Base-by-base conservation (phyloP, 306 rosid genomes). In the Comarum palustre region DNA sequence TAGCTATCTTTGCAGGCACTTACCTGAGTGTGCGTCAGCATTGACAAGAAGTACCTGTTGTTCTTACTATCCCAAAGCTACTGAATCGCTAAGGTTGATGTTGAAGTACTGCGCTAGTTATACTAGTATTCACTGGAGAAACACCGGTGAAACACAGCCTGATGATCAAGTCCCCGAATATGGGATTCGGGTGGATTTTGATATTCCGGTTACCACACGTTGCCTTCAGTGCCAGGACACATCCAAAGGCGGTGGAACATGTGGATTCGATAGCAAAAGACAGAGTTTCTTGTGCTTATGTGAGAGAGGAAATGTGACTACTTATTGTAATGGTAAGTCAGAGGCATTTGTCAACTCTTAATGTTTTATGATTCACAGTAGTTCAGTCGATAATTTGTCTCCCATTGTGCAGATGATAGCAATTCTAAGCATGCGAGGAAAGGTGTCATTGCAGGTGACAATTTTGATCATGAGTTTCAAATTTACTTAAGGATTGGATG, bases 161-260 rank as follows among this genome's bases (percentile, higher is more conserved):
- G 84, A 89, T 62, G 99, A 91, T 85, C 97, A 94, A 57, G 90
- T 94, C 0, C 88, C 97, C 1, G 96, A 91, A 67, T 94, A 91
- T 73, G 99, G 99, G 41, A 83, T 89, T 31, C 82, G 96, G 24
- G 77, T 94, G 70, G 93, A 94, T 78, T 94, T 91, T 65, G 96
- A 88, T 67, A 83, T 91, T 13, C 96, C 94, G 0, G 95, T 91
- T 2, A 94, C 96, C 1, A 87, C 90, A 0, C 73, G 75, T 6
- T 94, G 99, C 81, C 96, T 94, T 74, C 95, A 80, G 75, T 94
- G 97, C 46, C 90, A 91, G 64, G 98, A 94, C 68, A 84, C 84
- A 4, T 25, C 78, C 75, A 94, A 89, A 55, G 97, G 98, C 8
- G 93, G 88, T 9, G 98, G 98, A 0, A 86, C 86, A 20, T 94